Evolutionary conservation across 1,284 basidiomycete species (phyloP), one percentile per base, ranked within the genome.

Genomic region (Volvariella surrecta): DNA sequence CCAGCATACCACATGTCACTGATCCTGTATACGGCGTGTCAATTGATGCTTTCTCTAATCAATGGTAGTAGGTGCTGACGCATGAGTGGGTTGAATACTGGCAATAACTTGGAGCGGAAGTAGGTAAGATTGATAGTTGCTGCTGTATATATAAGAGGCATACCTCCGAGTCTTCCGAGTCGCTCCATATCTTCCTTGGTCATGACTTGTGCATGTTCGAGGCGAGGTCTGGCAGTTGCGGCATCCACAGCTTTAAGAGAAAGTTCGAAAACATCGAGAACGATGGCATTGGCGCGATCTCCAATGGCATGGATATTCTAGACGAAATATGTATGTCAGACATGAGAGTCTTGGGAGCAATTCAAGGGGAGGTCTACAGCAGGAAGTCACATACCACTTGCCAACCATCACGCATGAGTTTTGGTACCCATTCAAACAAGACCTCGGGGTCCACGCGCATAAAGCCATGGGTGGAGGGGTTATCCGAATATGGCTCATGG

Each of bases 261-360:
- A 13, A 69, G 67, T 60, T 91, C 87, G 52, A 93, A 91, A 0
- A 81, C 79, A 57, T 93, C 80, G 20, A 96, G 63, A 9, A 94
- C 82, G 32, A 92, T 71, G 20, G 81, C 74, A 57, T 95, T 95
- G 24, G 92, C 91, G 39, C 84, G 76, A 61, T 96, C 93, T 8
- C 93, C 93, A 34, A 96, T 93, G 9, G 88, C 88, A 62, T 95
- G 91, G 8, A 90, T 79, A 54, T 91, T 91, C 85, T 90, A 48
- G 15, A 44, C 43, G 40, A 16, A 16, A 40, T 17, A 22, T 30
- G 24, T 32, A 16, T 30, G 30, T 22, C 34, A 22, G 4, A 40
- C 30, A 35, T 40, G 22, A 40, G 10, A 13, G 11, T 28, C 11
- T 28, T 11, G 11, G 24, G 6, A 28, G 24, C 24, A 28, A 28